These are phyloP conservation scores for Epicoccum sorghinum DNA, from an alignment of 2,329 filamentous ascomycete genomes.

Conservation along the genomic window DNA sequence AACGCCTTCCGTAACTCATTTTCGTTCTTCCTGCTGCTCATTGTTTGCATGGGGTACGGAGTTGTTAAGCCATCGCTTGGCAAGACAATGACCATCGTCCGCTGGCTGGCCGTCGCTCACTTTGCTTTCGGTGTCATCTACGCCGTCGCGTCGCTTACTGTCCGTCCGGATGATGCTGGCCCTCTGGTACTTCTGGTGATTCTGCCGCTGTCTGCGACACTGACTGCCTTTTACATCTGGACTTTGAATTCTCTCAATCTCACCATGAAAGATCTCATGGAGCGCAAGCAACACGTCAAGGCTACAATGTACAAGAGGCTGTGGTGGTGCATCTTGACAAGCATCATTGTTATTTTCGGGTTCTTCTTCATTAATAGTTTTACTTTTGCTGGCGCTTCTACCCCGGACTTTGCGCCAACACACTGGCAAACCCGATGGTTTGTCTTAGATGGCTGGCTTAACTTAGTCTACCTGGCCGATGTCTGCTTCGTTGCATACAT, in stretches of 20 bases:
- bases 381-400: constrained; percentile 82
- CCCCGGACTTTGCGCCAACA: constrained; percentile 89
- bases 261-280: constrained; percentile 94
- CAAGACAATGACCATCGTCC: constrained; percentile 91
- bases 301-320: constrained; percentile 96
- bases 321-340: constrained; percentile 95
- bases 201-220: constrained; percentile 84
- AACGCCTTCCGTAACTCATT: constrained; percentile 96
- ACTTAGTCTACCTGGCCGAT: constrained; percentile 93
- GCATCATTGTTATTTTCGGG: constrained; percentile 92
- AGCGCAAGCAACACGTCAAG: constrained; percentile 92
- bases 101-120: constrained; percentile 87
- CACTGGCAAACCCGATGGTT: constrained; percentile 99
- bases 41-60: constrained; percentile 99
- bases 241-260: constrained; percentile 93
- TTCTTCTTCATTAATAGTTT: constrained; percentile 99
- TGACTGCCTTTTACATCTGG: constrained; percentile 99
- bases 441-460: constrained; percentile 94
- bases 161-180: constrained; percentile 87
- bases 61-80: constrained; percentile 94
- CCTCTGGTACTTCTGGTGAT: constrained; percentile 92
- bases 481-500: constrained; percentile 93
- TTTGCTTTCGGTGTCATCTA: constrained; percentile 96
- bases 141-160: constrained; percentile 83
- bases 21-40: constrained; percentile 95